Conservation (phyloP, 768 basidiomycete genomes). For the Termitomyces eurrhizus region DNA sequence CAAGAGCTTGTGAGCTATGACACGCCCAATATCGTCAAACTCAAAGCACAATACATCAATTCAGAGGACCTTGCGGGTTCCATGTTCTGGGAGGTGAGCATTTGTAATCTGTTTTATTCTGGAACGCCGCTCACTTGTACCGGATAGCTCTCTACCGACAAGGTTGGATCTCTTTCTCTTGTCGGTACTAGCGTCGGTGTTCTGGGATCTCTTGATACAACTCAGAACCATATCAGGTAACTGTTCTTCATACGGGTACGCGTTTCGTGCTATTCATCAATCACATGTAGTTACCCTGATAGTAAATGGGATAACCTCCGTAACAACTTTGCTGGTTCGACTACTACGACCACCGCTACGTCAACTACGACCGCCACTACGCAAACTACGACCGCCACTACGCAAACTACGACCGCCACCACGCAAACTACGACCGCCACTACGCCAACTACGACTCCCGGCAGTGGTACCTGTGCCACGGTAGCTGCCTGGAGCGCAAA, state of each 20-base stretch:
- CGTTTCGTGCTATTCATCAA: not conserved
- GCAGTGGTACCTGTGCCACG: slow-evolving; percentile 34
- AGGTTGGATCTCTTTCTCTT: slow-evolving; percentile 53
- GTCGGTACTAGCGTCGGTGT: slow-evolving; percentile 44
- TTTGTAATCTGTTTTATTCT: slow-evolving; percentile 1
- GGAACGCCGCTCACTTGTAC: not conserved
- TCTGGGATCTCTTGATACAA: slow-evolving; percentile 55
- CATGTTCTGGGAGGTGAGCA: slow-evolving; percentile 68
- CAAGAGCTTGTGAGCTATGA: slow-evolving; percentile 75
- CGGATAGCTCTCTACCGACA: slow-evolving; percentile 53
- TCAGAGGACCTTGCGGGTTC: slow-evolving; percentile 58
- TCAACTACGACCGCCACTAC: slow-evolving; percentile 1
- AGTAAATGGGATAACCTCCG: slow-evolving; percentile 72
- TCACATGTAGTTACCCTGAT: slow-evolving; percentile 46
- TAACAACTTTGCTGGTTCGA: slow-evolving; percentile 47
- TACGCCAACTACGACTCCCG: slow-evolving; percentile 24
- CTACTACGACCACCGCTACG: slow-evolving; percentile 15
- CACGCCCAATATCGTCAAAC: slow-evolving; percentile 57
- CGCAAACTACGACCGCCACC: slow-evolving; percentile 17
- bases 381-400: slow-evolving; percentile 19
- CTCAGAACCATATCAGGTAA: slow-evolving; percentile 61
- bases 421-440: slow-evolving; percentile 20
- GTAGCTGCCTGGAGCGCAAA: slow-evolving; percentile 45
- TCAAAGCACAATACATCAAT: slow-evolving; percentile 68
- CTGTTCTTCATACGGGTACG: not conserved